These are phyloP conservation scores for Clarireedia sp. DNA, from an alignment of 2,329 filamentous ascomycete species.

Conservation along the genomic window DNA sequence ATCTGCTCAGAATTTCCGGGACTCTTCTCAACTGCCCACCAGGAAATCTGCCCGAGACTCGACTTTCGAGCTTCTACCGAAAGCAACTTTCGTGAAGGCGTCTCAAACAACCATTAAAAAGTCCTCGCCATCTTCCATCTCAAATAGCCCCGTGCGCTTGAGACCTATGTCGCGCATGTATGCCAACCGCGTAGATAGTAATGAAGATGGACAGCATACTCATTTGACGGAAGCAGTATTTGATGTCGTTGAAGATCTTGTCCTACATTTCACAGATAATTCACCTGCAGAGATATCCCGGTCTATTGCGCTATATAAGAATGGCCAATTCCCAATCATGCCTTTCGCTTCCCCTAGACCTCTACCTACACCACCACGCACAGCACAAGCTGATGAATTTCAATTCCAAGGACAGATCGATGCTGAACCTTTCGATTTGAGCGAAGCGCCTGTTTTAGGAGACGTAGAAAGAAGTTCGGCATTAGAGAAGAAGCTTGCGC, in stretches of 20 bases:
- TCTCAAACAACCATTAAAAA: slow-evolving; percentile 27
- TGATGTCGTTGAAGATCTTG: slow-evolving; percentile 46
- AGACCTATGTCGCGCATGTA: slow-evolving; percentile 20
- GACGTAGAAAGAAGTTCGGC: background rate
- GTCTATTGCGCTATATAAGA: slow-evolving; percentile 33
- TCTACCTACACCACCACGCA: slow-evolving; percentile 4
- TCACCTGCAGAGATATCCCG: slow-evolving; percentile 41
- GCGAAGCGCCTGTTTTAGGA: slow-evolving; percentile 5
- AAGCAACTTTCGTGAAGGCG: slow-evolving; percentile 26
- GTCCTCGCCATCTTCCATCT: slow-evolving; percentile 20
- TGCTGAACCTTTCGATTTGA: slow-evolving; percentile 11
- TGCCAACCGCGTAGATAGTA: slow-evolving; percentile 36
- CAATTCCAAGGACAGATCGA: slow-evolving; percentile 7
- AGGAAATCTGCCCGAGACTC: background rate
- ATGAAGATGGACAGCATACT: slow-evolving; percentile 19
- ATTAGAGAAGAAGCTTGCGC: background rate
- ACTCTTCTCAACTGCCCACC: background rate
- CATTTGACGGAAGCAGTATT: slow-evolving; percentile 36
- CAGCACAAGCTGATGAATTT: background rate
- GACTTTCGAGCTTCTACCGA: slow-evolving; percentile 19
- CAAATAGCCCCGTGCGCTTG: background rate
- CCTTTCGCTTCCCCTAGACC: background rate
- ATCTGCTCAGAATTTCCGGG: slow-evolving; percentile 14
- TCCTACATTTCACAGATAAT: slow-evolving; percentile 45
- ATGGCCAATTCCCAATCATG: slow-evolving; percentile 31